Evolutionary conservation across 768 basidiomycete genomes (phyloP).

Genomic region (Mrakia gelida): DNA sequence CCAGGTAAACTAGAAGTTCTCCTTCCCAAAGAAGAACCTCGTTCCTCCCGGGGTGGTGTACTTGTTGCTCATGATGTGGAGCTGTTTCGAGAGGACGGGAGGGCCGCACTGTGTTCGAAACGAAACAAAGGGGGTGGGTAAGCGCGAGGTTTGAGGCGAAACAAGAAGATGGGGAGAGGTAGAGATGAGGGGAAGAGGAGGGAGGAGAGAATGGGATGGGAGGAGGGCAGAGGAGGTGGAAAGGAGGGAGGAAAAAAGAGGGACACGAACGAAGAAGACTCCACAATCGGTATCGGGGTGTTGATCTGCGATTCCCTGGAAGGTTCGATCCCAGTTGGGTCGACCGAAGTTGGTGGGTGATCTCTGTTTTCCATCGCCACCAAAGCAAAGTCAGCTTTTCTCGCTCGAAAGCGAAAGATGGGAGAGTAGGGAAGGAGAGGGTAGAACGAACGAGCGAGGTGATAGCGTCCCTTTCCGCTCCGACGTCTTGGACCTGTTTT

Average conservation of each 20-base stretch:
- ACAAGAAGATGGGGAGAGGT: no score
- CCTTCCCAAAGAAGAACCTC: slow-evolving; percentile 72
- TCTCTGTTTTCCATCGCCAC: slow-evolving; percentile 43
- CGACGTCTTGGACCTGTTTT: slow-evolving; percentile 73
- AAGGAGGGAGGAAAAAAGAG: no score
- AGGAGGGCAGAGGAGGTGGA: no score
- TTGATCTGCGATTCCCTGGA: slow-evolving; percentile 63
- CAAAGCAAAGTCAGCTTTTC: not conserved
- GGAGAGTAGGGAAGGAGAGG: not conserved
- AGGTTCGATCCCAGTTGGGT: slow-evolving; percentile 58
- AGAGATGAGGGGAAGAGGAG: no score
- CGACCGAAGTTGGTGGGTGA: slow-evolving; percentile 90
- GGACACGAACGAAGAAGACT: slow-evolving; percentile 51
- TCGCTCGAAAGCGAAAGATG: not conserved
- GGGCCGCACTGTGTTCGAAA: slow-evolving; percentile 12
- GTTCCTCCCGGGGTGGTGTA: slow-evolving; percentile 70
- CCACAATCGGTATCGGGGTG: slow-evolving; percentile 87
- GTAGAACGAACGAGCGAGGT: slow-evolving; percentile 54
- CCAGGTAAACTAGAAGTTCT: not conserved
- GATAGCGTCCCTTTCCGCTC: slow-evolving; percentile 86
- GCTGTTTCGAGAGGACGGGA: slow-evolving; percentile 36
- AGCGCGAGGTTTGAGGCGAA: no score
- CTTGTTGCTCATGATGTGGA: slow-evolving; percentile 79
- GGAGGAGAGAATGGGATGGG: no score
- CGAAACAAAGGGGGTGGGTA: slow-evolving; percentile 49